These are phyloP conservation scores for Trichothecium sympodiale DNA, from an alignment of 2,329 filamentous ascomycete genomes.

Conservation along the genomic window DNA sequence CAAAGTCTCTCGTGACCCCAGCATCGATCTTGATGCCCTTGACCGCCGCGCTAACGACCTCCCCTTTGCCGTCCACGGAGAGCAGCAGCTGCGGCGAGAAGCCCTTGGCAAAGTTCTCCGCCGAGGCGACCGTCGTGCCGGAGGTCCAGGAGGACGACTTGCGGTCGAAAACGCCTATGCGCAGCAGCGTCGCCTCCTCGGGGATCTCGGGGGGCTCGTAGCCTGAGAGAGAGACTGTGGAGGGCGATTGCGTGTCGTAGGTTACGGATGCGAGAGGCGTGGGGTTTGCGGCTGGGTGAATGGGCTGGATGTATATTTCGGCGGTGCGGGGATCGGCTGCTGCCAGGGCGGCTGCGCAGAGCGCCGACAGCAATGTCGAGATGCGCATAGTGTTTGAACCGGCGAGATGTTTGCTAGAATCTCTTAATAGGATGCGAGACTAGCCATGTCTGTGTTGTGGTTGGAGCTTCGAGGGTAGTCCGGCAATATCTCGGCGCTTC, in stretches of 20 bases:
- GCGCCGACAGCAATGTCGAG: slow-evolving; percentile 25
- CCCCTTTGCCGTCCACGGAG: slow-evolving; percentile 32
- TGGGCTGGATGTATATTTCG: slow-evolving; percentile 43
- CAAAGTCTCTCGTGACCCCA: slow-evolving; percentile 54
- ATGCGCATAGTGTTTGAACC: slow-evolving; percentile 26
- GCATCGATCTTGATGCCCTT: slow-evolving; percentile 52
- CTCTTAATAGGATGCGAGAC: too few species aligned
- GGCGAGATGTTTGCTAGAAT: too few species aligned
- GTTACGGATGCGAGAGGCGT: slow-evolving; percentile 42
- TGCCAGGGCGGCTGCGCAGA: slow-evolving; percentile 30
- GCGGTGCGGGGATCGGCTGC: slow-evolving; percentile 31
- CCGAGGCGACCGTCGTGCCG: slow-evolving; percentile 43
- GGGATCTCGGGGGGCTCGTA: slow-evolving; percentile 47
- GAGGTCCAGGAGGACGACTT: slow-evolving; percentile 35
- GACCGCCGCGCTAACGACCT: slow-evolving; percentile 37
- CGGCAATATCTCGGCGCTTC: too few species aligned
- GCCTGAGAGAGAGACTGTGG: slow-evolving; percentile 34
- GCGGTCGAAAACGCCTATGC: slow-evolving; percentile 46
- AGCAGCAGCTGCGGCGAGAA: slow-evolving; percentile 47
- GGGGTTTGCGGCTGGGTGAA: slow-evolving; percentile 24
- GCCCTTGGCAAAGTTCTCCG: slow-evolving; percentile 49
- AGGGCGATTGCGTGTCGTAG: slow-evolving; percentile 36
- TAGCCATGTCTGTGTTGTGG: too few species aligned
- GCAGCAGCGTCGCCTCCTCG: slow-evolving; percentile 34
- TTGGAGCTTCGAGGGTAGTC: too few species aligned